Evolutionary conservation across 345 rosid genomes (phyloP).

Genomic region (Pseudoturritis turrita): DNA sequence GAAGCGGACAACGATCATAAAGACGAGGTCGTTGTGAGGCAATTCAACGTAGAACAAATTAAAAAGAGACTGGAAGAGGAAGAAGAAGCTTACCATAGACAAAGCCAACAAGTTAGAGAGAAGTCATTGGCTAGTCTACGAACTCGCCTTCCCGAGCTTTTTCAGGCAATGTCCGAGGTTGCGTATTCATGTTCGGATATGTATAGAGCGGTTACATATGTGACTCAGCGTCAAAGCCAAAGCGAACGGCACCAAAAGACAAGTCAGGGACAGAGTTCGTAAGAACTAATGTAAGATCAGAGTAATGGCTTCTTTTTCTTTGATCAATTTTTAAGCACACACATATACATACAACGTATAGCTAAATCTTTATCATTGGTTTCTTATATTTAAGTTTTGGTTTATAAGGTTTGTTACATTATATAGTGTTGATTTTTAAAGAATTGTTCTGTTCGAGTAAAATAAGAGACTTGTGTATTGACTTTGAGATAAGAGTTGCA

Average conservation of each 20-base stretch:
- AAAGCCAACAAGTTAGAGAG: slow-evolving; percentile 72
- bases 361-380: neutral
- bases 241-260: slow-evolving; percentile 26
- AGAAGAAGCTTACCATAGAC: slow-evolving; percentile 49
- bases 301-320: slow-evolving; percentile 3
- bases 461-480: neutral
- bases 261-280: slow-evolving; percentile 13
- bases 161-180: slow-evolving; percentile 45
- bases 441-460: neutral
- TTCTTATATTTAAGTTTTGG: neutral
- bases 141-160: slow-evolving; percentile 73
- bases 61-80: slow-evolving; percentile 63
- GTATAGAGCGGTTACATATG: slow-evolving; percentile 24
- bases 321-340: neutral
- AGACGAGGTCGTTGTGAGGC: slow-evolving; percentile 50
- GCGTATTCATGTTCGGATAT: slow-evolving; percentile 50
- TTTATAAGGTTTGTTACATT: neutral
- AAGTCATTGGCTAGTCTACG: slow-evolving; percentile 68
- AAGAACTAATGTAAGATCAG: slow-evolving; percentile 4
- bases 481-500: neutral
- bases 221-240: slow-evolving; percentile 29
- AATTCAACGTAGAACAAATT: slow-evolving; percentile 39
- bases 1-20: slow-evolving; percentile 33
- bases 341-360: neutral
- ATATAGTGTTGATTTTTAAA: neutral